Conservation (phyloP, 2,329 filamentous ascomycete genomes). For the Nemania serpens region DNA sequence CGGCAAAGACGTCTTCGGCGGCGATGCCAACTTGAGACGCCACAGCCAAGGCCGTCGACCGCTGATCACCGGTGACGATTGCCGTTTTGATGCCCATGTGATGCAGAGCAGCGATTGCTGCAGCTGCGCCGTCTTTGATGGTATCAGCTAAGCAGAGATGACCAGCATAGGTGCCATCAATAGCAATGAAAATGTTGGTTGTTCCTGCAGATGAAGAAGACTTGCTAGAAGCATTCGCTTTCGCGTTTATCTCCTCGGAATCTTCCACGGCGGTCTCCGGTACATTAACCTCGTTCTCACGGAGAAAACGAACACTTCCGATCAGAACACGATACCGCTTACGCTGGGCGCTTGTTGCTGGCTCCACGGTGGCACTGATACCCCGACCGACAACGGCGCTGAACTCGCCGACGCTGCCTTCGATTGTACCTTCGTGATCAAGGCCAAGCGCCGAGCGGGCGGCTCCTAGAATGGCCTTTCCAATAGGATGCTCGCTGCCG, state of each 20-base stretch:
- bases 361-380: slow-evolving; percentile 81
- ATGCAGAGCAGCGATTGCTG: slow-evolving; percentile 79
- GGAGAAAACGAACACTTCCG: slow-evolving; percentile 80
- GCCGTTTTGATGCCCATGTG: slow-evolving; percentile 85
- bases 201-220: slow-evolving; percentile 63
- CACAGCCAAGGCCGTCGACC: slow-evolving; percentile 80
- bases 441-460: slow-evolving; percentile 79
- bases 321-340: slow-evolving; percentile 78
- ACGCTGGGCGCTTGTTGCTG: slow-evolving; percentile 68
- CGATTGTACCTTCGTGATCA: slow-evolving; percentile 72
- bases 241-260: slow-evolving; percentile 62
- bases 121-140: slow-evolving; percentile 84
- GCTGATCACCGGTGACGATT: slow-evolving; percentile 93
- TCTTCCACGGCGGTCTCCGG: slow-evolving; percentile 66
- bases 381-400: slow-evolving; percentile 82
- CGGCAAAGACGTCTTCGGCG: slow-evolving; percentile 75
- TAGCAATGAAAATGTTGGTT: slow-evolving; percentile 89
- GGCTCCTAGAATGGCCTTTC: slow-evolving; percentile 78
- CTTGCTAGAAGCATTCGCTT: slow-evolving; percentile 43
- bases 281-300: slow-evolving; percentile 69
- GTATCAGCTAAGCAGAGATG: slow-evolving; percentile 85
- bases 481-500: slow-evolving; percentile 94
- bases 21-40: slow-evolving; percentile 83
- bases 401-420: slow-evolving; percentile 86
- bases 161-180: slow-evolving; percentile 80